Percentiles rank a stretch among this genome's conserved stretches.
Evolutionary conservation across 1,284 basidiomycete genomes (phyloP).

Genomic region (Inonotus hispidus): DNA sequence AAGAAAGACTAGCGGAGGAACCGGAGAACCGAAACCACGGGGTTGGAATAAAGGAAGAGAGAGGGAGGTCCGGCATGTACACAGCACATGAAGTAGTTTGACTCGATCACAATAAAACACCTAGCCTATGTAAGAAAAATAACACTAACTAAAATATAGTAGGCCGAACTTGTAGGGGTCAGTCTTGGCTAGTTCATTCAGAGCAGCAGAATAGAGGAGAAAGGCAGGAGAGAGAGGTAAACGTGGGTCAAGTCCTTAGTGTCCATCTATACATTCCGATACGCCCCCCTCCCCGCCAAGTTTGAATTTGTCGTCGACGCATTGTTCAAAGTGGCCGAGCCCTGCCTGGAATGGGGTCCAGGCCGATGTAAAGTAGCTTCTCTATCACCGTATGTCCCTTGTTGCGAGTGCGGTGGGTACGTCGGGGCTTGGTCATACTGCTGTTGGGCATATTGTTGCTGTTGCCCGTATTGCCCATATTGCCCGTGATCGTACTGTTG

Average conservation of each 20-base stretch:
- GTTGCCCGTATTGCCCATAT: background rate
- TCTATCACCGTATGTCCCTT: constrained; percentile 22
- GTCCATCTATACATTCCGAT: constrained; percentile 6
- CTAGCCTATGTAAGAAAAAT: too few species aligned
- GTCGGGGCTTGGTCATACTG: background rate
- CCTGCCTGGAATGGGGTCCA: constrained; percentile 19
- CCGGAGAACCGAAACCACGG: background rate
- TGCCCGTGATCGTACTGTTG: constrained; percentile 6
- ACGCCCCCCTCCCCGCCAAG: constrained; percentile 15
- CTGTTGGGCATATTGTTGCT: background rate
- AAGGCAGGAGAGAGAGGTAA: background rate
- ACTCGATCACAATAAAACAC: too few species aligned
- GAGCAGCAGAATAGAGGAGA: too few species aligned
- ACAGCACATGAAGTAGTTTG: constrained; percentile 10
- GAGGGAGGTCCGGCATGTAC: background rate
- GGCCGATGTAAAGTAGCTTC: constrained; percentile 30
- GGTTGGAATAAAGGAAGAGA: background rate
- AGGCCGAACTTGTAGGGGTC: background rate
- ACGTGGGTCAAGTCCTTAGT: background rate
- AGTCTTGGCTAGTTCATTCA: too few species aligned
- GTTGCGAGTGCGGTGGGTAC: constrained; percentile 12
- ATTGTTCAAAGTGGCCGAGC: background rate
- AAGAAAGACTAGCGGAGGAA: background rate
- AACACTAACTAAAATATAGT: constrained; percentile 3
- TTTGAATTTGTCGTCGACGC: constrained; percentile 1